A percentile compares a stretch with the other conserved stretches of the same genome.
phyloP scores from a whole-genome alignment of 805 yeast genomes.

The Candida lessepsii region DNA sequence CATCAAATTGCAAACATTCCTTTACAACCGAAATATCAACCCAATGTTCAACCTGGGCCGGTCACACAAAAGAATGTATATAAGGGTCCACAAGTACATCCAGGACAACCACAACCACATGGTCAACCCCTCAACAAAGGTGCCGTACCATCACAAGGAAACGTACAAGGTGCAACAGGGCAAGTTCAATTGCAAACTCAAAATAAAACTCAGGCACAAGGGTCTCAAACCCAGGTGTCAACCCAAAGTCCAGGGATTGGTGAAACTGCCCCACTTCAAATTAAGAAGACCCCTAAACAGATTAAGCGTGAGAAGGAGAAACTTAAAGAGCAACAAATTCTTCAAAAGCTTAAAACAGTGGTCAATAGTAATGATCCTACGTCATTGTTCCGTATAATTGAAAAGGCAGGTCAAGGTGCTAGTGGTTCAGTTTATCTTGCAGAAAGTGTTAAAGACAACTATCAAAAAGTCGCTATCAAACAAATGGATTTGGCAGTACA shows the following conservation, averaged over 20 bases:
- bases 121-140: constrained; percentile 10
- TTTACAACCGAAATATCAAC: not conserved
- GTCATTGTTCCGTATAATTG: constrained; percentile 70
- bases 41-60: not conserved
- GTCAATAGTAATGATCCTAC: constrained; percentile 87
- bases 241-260: constrained; percentile 1
- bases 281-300: constrained; percentile 37
- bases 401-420: constrained; percentile 97
- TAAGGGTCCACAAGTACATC: constrained; percentile 6
- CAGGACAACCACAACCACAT: constrained; percentile 15
- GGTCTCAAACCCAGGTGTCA: not conserved
- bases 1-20: constrained; percentile 7
- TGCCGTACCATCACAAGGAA: constrained; percentile 1
- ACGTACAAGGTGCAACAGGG: not conserved
- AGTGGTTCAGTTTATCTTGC: constrained; percentile 94
- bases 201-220: constrained; percentile 1
- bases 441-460: constrained; percentile 53
- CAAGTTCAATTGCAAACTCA: constrained; percentile 5
- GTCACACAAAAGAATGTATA: constrained; percentile 10
- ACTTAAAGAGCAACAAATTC: constrained; percentile 82
- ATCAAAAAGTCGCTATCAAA: constrained; percentile 85
- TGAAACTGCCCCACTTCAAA: constrained; percentile 11
- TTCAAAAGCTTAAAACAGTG: constrained; percentile 77
- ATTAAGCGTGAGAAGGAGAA: constrained; percentile 41
- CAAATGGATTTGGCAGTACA: constrained; percentile 92